Conservation (phyloP, 2,329 filamentous ascomycete genomes). For the Trichoderma atrobrunneum region DNA sequence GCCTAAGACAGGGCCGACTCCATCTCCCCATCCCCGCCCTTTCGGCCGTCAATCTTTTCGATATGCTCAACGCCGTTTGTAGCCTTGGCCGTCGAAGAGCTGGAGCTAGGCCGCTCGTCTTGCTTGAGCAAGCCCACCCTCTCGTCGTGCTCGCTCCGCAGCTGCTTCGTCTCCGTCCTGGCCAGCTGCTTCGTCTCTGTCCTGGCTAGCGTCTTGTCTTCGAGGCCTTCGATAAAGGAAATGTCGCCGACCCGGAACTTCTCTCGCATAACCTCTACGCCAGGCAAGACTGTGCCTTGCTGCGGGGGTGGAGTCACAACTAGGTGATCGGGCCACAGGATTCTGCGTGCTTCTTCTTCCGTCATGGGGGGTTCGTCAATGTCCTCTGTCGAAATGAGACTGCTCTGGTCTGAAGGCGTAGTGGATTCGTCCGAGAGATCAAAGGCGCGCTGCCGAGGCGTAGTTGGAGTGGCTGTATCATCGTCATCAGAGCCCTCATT, state of each 20-base stretch:
- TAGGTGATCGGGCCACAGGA: conserved; percentile 39
- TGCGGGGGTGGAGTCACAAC: conserved; percentile 18
- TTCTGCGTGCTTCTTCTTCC: conserved; percentile 39
- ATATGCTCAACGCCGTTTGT: not conserved
- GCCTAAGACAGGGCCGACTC: not conserved
- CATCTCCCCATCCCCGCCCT: not conserved
- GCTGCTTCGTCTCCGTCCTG: conserved; percentile 34
- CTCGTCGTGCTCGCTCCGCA: conserved; percentile 34
- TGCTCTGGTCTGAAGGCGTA: conserved; percentile 18
- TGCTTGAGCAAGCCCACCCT: conserved; percentile 28
- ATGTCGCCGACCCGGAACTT: conserved; percentile 41
- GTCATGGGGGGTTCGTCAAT: conserved; percentile 36
- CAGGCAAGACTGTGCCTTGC: conserved; percentile 13
- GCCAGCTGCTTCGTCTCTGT: conserved; percentile 37
- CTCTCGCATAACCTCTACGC: conserved; percentile 34
- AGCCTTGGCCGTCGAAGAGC: not conserved
- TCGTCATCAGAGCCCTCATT: conserved; percentile 7
- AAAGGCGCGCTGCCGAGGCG: conserved; percentile 15
- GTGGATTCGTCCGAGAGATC: conserved; percentile 23
- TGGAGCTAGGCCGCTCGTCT: conserved; percentile 14
- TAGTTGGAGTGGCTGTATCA: conserved; percentile 16
- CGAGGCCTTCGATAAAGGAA: conserved; percentile 30
- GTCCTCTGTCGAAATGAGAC: conserved; percentile 20
- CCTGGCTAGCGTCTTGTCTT: conserved; percentile 40
- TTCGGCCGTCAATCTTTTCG: not conserved